phyloP scores from a whole-genome alignment of 2,329 filamentous ascomycete species.

The Alternaria burnsii region DNA sequence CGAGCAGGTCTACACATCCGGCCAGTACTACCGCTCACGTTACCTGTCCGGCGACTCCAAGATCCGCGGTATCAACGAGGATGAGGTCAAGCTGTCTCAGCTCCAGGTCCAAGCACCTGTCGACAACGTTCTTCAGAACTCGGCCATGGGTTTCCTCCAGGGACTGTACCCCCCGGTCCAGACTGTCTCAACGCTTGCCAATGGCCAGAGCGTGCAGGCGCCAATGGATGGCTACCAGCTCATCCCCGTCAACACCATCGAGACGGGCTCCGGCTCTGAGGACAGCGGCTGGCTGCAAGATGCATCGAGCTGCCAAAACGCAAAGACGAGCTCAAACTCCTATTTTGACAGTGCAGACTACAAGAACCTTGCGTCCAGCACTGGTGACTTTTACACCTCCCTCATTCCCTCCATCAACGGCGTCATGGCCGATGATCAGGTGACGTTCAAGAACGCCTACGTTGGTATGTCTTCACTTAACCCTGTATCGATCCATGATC shows the following conservation, averaged over 20 bases:
- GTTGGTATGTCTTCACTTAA: constrained; percentile 58
- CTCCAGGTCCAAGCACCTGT: constrained; percentile 75
- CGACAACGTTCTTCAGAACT: constrained; percentile 81
- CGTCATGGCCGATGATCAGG: constrained; percentile 59
- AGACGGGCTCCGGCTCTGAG: constrained; percentile 66
- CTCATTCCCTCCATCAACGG: constrained; percentile 62
- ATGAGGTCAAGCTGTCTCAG: constrained; percentile 74
- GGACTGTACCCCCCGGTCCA: constrained; percentile 81
- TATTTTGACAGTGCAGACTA: constrained; percentile 65
- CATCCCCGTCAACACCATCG: constrained; percentile 73
- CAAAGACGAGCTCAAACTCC: constrained; percentile 65
- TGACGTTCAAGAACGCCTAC: constrained; percentile 70
- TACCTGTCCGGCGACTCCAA: constrained; percentile 73
- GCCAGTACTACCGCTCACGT: constrained; percentile 76
- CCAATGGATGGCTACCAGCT: constrained; percentile 86
- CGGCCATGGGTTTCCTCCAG: constrained; percentile 82
- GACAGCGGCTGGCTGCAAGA: constrained; percentile 67
- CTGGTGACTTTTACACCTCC: constrained; percentile 62
- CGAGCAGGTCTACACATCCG: constrained; percentile 75
- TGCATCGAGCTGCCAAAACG: constrained; percentile 63
- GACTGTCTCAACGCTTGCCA: constrained; percentile 69
- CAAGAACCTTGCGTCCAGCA: constrained; percentile 56
- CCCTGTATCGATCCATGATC: no score
- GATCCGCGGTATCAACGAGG: constrained; percentile 72
- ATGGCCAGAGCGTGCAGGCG: constrained; percentile 70